These are phyloP conservation scores for Hortiboletus flavorubellus DNA, from an alignment of 768 basidiomycete species.

Conservation along the genomic window DNA sequence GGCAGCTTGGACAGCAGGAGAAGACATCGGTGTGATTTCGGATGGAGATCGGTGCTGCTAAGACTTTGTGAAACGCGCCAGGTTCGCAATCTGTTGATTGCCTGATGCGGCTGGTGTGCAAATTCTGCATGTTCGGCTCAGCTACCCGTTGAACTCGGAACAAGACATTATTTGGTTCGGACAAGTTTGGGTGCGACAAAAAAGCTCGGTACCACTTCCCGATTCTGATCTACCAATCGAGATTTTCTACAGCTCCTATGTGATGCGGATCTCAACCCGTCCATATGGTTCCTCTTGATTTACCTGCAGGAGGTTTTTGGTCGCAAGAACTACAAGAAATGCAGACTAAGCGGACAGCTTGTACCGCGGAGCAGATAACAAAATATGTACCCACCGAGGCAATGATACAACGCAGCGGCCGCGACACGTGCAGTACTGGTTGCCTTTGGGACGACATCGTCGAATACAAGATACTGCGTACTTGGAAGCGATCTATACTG, in stretches of 20 bases:
- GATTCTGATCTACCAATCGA: neutral
- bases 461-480: constrained; percentile 52
- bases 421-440: constrained; percentile 76
- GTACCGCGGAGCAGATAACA: neutral
- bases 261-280: constrained; percentile 41
- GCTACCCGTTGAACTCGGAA: neutral
- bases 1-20: constrained; percentile 61
- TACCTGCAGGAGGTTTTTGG: constrained; percentile 65
- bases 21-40: constrained; percentile 41
- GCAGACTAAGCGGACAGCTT: neutral
- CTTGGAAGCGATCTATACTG: constrained; percentile 58
- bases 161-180: neutral
- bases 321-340: constrained; percentile 57
- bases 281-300: constrained; percentile 62
- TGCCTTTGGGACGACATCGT: constrained; percentile 58
- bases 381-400: constrained; percentile 54
- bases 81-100: neutral
- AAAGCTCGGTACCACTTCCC: neutral
- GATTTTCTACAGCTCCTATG: constrained; percentile 18
- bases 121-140: neutral
- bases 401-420: constrained; percentile 81
- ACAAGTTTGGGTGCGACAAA: constrained; percentile 6
- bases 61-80: no score
- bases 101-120: neutral
- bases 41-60: neutral